Evolutionary conservation across 2,329 filamentous ascomycete species (phyloP).

Genomic region (Aspergillus sp.): DNA sequence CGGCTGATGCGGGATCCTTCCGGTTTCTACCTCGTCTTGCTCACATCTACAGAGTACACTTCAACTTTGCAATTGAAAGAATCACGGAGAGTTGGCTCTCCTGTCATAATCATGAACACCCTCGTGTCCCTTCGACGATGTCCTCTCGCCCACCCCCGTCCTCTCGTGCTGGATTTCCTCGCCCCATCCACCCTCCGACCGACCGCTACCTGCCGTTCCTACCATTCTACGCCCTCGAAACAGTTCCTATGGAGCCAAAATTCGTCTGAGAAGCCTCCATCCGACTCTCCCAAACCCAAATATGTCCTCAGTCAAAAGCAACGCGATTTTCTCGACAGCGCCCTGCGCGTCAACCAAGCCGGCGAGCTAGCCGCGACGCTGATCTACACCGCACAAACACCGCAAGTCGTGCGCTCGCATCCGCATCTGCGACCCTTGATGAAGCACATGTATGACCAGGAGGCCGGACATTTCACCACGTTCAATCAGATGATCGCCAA

Average conservation of each 20-base stretch:
- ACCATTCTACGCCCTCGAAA: constrained; percentile 25
- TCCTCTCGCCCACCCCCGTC: constrained; percentile 16
- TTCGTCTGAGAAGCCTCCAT: constrained; percentile 20
- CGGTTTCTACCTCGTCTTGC: not conserved
- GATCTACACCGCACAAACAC: constrained; percentile 88
- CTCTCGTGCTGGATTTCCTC: constrained; percentile 38
- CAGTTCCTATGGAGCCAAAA: constrained; percentile 20
- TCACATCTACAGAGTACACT: not conserved
- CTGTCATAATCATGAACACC: constrained; percentile 22
- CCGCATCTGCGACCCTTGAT: constrained; percentile 88
- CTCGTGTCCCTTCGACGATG: constrained; percentile 22
- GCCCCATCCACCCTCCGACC: constrained; percentile 28
- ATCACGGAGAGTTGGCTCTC: too few species aligned
- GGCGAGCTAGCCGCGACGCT: constrained; percentile 95
- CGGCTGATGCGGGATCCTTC: constrained; percentile 3
- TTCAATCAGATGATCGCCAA: constrained; percentile 82
- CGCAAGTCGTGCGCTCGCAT: constrained; percentile 73
- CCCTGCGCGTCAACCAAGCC: constrained; percentile 93
- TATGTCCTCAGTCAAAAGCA: constrained; percentile 68
- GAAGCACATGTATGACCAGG: constrained; percentile 98
- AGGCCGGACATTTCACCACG: constrained; percentile 78
- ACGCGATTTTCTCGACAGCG: constrained; percentile 71
- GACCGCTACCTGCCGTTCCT: constrained; percentile 21
- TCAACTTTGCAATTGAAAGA: too few species aligned
- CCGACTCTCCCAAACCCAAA: constrained; percentile 29